These are phyloP conservation scores for Epichloe sibirici DNA, from an alignment of 2,329 filamentous ascomycete genomes.

Conservation along the genomic window DNA sequence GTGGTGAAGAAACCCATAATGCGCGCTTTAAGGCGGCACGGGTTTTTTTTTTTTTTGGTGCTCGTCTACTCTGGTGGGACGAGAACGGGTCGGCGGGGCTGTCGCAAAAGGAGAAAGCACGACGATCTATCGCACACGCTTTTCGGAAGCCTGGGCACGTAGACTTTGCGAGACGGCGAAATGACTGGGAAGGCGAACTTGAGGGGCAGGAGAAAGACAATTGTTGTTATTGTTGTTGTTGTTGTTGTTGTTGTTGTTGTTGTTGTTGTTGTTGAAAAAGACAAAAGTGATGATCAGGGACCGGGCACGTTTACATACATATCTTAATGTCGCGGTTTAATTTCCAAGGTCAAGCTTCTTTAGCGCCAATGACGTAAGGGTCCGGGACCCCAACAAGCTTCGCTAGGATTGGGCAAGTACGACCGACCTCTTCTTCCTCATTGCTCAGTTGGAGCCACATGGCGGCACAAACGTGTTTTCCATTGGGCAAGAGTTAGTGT, in stretches of 20 bases:
- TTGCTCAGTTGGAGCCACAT: background rate
- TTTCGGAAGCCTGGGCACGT: background rate
- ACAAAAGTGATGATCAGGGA: background rate
- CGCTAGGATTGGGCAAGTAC: background rate
- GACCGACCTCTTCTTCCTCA: background rate
- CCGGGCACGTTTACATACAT: background rate
- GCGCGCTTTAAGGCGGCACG: background rate
- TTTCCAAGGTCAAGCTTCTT: background rate
- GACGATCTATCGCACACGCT: background rate
- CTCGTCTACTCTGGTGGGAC: background rate
- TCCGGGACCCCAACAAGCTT: no score
- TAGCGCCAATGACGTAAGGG: background rate
- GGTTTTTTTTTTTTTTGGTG: background rate
- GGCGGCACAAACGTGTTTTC: background rate
- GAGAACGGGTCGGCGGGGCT: background rate
- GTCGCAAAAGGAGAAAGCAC: background rate
- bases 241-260: background rate
- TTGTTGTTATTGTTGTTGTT: background rate
- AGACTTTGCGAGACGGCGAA: background rate
- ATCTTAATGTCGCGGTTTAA: background rate
- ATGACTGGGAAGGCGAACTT: background rate
- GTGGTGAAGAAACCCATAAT: slow-evolving; percentile 35
- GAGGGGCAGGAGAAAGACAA: background rate
- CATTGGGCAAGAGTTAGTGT: background rate
- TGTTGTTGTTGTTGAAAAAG: background rate